Percentiles rank a stretch among this genome's conserved stretches.
phyloP scores from a whole-genome alignment of 1,139 yeast species.

The Taphrina deformans region DNA sequence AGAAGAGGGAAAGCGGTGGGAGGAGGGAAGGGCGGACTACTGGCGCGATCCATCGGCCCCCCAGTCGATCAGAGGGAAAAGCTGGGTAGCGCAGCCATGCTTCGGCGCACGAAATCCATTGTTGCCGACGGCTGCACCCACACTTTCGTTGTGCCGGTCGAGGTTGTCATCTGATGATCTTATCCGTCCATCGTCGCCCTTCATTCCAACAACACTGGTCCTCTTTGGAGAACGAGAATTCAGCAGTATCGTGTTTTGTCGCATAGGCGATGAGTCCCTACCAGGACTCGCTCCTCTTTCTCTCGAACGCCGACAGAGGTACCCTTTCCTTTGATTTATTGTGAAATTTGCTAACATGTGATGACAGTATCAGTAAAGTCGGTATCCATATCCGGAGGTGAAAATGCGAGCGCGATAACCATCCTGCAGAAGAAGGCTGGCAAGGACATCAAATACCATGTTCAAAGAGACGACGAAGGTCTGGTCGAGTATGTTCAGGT shows the following conservation, averaged over 20 bases:
- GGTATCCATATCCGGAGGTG: slow-evolving; percentile 22
- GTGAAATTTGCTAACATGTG: neutral
- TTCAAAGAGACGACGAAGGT: slow-evolving; percentile 2
- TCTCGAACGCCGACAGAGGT: slow-evolving; percentile 21
- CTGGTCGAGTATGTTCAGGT: slow-evolving; percentile 31
- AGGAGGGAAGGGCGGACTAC: too few relatives aligned
- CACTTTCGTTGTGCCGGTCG: slow-evolving; percentile 6
- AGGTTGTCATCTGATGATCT: neutral
- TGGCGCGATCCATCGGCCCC: too few relatives aligned
- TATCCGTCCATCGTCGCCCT: neutral
- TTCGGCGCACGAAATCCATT: neutral
- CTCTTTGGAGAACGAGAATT: too few relatives aligned
- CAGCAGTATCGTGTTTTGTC: neutral
- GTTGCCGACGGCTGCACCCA: neutral
- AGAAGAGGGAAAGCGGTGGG: too few relatives aligned
- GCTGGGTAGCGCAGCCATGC: neutral
- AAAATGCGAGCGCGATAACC: slow-evolving; percentile 1
- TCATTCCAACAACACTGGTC: too few relatives aligned
- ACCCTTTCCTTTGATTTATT: neutral
- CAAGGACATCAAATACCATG: slow-evolving; percentile 15
- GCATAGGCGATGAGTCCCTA: slow-evolving; percentile 12
- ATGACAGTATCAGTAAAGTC: slow-evolving; percentile 13
- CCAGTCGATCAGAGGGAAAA: too few relatives aligned
- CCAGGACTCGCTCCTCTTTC: slow-evolving; percentile 25
- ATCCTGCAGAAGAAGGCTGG: slow-evolving; percentile 6